Base-by-base conservation (phyloP, 2,329 filamentous ascomycete species). In the Pseudocercospora ulei region DNA sequence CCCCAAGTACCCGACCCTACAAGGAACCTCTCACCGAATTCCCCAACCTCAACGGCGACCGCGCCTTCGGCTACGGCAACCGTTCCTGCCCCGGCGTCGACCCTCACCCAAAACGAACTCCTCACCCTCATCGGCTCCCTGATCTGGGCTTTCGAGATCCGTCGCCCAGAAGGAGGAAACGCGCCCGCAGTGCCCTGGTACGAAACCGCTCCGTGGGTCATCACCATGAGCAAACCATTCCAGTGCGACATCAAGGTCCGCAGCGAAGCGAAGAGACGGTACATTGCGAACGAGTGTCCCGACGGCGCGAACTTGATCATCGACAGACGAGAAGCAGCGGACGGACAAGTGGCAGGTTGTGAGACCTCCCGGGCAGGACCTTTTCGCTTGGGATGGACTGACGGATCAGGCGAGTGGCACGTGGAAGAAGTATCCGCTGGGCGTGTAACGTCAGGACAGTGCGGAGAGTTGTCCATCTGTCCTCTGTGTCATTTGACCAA, bases 21-120 rank as follows among this genome's bases (percentile, higher is more conserved):
- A 56, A 59, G 38, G 57, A 59, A 42, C 57, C 57, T 4, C 50
- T 60, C 16, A 55, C 52, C 41, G 54, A 60, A 35, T 58, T 56
- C 48, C 57, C 57, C 31, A 59, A 54, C 49, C 49, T 60, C 29
- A 47, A 49, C 44, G 52, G 52, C 43, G 52, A 58, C 46, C 49
- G 43, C 19, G 50, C 47, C n/a, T 59, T 59, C 41, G 57, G 57
- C 38, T 59, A 59, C 46, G 57, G 57, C 29, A 58, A 53, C 41
- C 56, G 57, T 12, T 50, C 47, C 34, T 60, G 57, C 43, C 54
- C 54, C n/a, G 57, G 57, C 38, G 50, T 56, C 29, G 54, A 57
- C 37, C n/a, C 55, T 59, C 39, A 55, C 53, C n/a, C 44, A 49
- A 38, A 46, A 36, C 39, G 56, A 59, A 36, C 53, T 59, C 23